These are phyloP conservation scores for Apiospora aurea DNA, from an alignment of 2,329 filamentous ascomycete genomes.

Conservation along the genomic window DNA sequence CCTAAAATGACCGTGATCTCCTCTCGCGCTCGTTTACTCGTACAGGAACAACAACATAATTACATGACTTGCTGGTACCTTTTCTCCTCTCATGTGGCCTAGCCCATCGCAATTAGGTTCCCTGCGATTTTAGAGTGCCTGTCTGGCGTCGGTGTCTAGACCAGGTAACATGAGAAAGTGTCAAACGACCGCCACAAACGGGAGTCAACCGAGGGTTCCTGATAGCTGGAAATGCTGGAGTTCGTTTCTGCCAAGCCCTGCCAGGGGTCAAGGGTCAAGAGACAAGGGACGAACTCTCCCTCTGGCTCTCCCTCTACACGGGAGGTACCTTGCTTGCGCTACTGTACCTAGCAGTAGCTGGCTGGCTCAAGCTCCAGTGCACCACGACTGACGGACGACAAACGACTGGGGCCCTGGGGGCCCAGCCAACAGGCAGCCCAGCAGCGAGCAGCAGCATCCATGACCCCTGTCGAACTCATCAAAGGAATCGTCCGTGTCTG, in stretches of 20 bases:
- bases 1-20: conserved; percentile 7
- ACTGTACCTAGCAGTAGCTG: neutral
- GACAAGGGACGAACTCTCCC: neutral
- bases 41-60: conserved; percentile 5
- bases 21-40: conserved; percentile 6
- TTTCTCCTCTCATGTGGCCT: neutral
- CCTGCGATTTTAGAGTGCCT: conserved; percentile 18
- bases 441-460: neutral
- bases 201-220: conserved; percentile 19
- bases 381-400: neutral
- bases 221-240: conserved; percentile 22
- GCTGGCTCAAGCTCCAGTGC: neutral
- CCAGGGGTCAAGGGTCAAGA: neutral
- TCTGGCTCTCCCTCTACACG: neutral
- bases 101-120: conserved; percentile 19
- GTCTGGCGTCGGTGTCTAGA: conserved; percentile 21
- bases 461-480: conserved; percentile 15
- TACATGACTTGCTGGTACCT: conserved; percentile 12
- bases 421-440: neutral
- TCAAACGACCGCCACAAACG: conserved; percentile 20
- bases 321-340: neutral
- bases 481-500: conserved; percentile 19
- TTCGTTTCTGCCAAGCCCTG: neutral
- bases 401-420: neutral
- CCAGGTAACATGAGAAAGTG: conserved; percentile 22